These are phyloP conservation scores for Curvularia spicifera DNA, from an alignment of 2,329 filamentous ascomycete species.

Conservation along the genomic window DNA sequence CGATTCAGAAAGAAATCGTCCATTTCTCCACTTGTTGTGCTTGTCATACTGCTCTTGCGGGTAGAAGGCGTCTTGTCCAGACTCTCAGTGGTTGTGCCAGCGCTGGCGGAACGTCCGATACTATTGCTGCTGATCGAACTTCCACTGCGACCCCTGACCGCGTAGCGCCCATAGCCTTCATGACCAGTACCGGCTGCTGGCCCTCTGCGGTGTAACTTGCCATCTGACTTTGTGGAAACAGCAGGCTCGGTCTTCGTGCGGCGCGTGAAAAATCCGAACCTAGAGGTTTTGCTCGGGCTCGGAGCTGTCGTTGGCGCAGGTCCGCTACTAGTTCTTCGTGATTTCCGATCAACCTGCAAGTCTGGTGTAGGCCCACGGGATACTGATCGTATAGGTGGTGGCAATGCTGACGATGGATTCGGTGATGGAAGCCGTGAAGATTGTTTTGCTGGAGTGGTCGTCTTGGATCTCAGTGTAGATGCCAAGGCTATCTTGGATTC, in stretches of 20 bases:
- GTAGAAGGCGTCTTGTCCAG: slow-evolving; percentile 45
- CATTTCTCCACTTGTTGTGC: slow-evolving; percentile 52
- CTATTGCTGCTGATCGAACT: slow-evolving; percentile 61
- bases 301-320: slow-evolving; percentile 55
- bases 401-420: slow-evolving; percentile 42
- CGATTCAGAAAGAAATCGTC: slow-evolving; percentile 56
- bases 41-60: slow-evolving; percentile 53
- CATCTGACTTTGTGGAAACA: slow-evolving; percentile 63
- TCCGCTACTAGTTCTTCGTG: slow-evolving; percentile 38
- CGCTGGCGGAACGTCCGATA: slow-evolving; percentile 55
- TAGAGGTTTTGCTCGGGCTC: slow-evolving; percentile 64
- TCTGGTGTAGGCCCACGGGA: slow-evolving; percentile 50
- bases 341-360: slow-evolving; percentile 45
- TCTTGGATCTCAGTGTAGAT: slow-evolving; percentile 29
- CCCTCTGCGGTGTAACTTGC: slow-evolving; percentile 67
- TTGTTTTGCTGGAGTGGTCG: slow-evolving; percentile 38
- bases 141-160: slow-evolving; percentile 68
- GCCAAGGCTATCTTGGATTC: slow-evolving; percentile 47
- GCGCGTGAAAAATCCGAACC: slow-evolving; percentile 80
- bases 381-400: slow-evolving; percentile 32
- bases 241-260: slow-evolving; percentile 70
- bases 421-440: slow-evolving; percentile 50
- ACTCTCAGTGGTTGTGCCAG: slow-evolving; percentile 49
- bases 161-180: slow-evolving; percentile 78
- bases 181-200: slow-evolving; percentile 93